Evolutionary conservation across 2,329 filamentous ascomycete species (phyloP).

Genomic region (Apiospora rasikravindrae): DNA sequence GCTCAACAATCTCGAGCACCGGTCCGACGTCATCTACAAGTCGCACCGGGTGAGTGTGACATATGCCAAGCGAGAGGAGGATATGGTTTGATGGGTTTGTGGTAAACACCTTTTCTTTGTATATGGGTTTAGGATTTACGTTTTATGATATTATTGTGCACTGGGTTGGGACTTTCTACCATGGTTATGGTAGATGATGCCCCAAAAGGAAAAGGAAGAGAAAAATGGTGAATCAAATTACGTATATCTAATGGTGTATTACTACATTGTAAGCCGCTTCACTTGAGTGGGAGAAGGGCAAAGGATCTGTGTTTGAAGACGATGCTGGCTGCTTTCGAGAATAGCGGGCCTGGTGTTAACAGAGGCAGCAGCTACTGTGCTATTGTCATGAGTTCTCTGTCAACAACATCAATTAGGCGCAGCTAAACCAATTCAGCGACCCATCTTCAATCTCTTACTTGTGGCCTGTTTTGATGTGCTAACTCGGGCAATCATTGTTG

Average conservation of each 20-base stretch:
- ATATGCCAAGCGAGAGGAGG: not conserved
- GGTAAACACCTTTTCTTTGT: not conserved
- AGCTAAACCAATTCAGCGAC: not conserved
- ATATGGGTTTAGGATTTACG: not conserved
- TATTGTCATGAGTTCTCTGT: not conserved
- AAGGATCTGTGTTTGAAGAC: not conserved
- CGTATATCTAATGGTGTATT: not conserved
- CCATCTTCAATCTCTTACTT: not conserved
- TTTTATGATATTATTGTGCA: not conserved
- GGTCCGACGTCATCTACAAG: not conserved
- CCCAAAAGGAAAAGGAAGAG: not conserved
- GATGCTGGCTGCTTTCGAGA: not conserved
- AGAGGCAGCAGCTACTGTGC: not conserved
- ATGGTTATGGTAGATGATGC: not conserved
- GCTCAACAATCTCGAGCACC: not conserved
- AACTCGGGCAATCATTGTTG: not conserved
- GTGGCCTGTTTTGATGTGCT: not conserved
- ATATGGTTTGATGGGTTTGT: not conserved
- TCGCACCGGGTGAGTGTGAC: conserved; percentile 13
- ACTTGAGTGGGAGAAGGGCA: not conserved
- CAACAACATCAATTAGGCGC: not conserved
- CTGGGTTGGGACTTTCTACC: not conserved
- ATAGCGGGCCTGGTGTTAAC: not conserved
- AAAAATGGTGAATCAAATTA: not conserved
- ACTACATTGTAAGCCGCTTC: not conserved